Evolutionary conservation across 345 rosid genomes (phyloP), one percentile per base, ranked within the genome.

Genomic region (Moringa oleifera): DNA sequence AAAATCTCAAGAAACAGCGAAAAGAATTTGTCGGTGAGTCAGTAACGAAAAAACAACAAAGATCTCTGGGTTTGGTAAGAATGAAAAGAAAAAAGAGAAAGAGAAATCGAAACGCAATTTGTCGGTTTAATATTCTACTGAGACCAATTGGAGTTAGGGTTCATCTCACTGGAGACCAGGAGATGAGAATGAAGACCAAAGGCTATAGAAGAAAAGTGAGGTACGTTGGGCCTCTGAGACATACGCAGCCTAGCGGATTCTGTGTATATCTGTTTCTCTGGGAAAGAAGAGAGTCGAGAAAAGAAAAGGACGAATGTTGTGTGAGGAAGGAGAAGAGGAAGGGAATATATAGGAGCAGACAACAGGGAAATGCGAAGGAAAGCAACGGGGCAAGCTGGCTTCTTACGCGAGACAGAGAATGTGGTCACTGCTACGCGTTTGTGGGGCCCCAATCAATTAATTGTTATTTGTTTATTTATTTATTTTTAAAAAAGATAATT

Each of bases 171-270:
- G 79, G 89, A 91, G 58, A 91, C 75, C 41, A 85, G 73, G 75
- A 84, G 89, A 76, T 81, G 86, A 64, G 93, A 90, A 67, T 85
- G 95, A 71, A 82, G 80, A 75, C 69, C 66, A 18, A 75, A 82
- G 62, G 95, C 95, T 1, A 76, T 68, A 25, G 87, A 76, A 50
- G 89, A 90, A 64, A 74, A 85, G 76, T 85, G 97, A 65, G 90
- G 92, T 46, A 85, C 80, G 74, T 41, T 57, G 28, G 82, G 74
- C 64, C 97, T 85, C 37, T 90, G 95, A 85, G 95, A 88, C 95
- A 85, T 87, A 81, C 20, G 81, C 83, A 46, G 68, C 56, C 13
- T 13, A 7, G 23, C 59, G 33, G 54, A 50, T 21, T 66, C 17
- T 47, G n/a, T n/a, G n/a, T n/a, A n/a, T n/a, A n/a, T n/a, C n/a